Evolutionary conservation across 441 rosid genomes (phyloP).

Genomic region (Euphorbia schlechtendalii): DNA sequence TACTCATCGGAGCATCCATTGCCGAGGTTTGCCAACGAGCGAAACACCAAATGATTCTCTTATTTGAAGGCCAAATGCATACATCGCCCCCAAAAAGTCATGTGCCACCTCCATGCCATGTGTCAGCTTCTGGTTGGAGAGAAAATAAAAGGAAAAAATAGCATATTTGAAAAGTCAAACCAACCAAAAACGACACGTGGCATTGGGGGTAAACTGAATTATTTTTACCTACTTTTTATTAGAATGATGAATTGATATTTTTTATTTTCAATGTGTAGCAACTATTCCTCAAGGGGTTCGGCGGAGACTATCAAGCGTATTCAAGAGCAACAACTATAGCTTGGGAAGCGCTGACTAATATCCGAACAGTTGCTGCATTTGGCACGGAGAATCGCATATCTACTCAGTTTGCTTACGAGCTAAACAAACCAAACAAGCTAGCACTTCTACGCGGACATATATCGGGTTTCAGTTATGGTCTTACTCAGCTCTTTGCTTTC

Average conservation of each 20-base stretch:
- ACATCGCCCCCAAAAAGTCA: too few species aligned
- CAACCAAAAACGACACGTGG: too few species aligned
- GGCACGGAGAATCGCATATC: conserved; percentile 61
- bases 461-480: conserved; percentile 69
- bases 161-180: too few species aligned
- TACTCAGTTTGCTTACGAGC: conserved; percentile 47
- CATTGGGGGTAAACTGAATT: too few species aligned
- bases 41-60: too few species aligned
- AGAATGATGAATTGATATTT: neutral
- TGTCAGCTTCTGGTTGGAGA: too few species aligned
- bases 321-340: conserved; percentile 66
- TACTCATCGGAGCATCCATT: conserved; percentile 67
- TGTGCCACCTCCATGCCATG: too few species aligned
- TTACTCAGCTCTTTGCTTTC: conserved; percentile 51
- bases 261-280: conserved; percentile 35
- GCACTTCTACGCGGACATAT: conserved; percentile 62
- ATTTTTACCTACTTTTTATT: too few species aligned
- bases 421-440: conserved; percentile 54
- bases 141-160: too few species aligned
- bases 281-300: conserved; percentile 85
- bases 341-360: conserved; percentile 66
- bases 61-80: too few species aligned
- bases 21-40: conserved; percentile 76
- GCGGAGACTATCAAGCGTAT: conserved; percentile 68
- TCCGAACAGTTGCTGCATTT: conserved; percentile 73